Evolutionary conservation across 208 protist species (phyloP).

Genomic region (Wallacemonas collosoma): DNA sequence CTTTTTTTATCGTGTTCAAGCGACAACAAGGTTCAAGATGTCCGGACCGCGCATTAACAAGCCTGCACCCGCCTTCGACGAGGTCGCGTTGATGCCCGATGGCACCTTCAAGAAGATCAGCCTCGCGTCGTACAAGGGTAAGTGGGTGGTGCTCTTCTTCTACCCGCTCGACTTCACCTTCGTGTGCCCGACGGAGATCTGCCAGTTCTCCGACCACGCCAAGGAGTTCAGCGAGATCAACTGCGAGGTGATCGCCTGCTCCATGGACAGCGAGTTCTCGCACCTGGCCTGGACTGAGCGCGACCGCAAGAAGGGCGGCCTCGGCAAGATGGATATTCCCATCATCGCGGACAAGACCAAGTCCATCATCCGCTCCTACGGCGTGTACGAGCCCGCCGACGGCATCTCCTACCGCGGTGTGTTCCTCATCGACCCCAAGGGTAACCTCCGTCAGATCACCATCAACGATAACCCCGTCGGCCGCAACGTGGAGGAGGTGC

Average conservation of each 20-base stretch:
- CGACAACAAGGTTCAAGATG: slow-evolving; percentile 25
- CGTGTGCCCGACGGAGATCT: slow-evolving; percentile 98
- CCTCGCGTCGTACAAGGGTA: slow-evolving; percentile 92
- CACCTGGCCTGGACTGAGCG: slow-evolving; percentile 96
- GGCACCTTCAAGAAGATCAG: slow-evolving; percentile 94
- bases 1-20: neutral
- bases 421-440: slow-evolving; percentile 96
- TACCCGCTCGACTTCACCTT: slow-evolving; percentile 98
- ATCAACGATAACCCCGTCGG: slow-evolving; percentile 97
- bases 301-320: slow-evolving; percentile 96
- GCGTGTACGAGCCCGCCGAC: slow-evolving; percentile 91
- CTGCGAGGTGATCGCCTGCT: slow-evolving; percentile 93
- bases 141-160: slow-evolving; percentile 97
- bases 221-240: slow-evolving; percentile 90
- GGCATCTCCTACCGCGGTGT: slow-evolving; percentile 91
- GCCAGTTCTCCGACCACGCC: slow-evolving; percentile 93
- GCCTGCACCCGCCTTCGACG: slow-evolving; percentile 90
- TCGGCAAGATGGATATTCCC: slow-evolving; percentile 96
- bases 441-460: slow-evolving; percentile 92
- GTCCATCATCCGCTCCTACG: slow-evolving; percentile 91
- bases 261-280: slow-evolving; percentile 95
- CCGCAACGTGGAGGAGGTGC: slow-evolving; percentile 93
- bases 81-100: slow-evolving; percentile 91
- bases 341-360: slow-evolving; percentile 96
- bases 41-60: slow-evolving; percentile 77